Conservation (phyloP, 2,329 filamentous ascomycete species). For the Pseudogymnoascus sp. region DNA sequence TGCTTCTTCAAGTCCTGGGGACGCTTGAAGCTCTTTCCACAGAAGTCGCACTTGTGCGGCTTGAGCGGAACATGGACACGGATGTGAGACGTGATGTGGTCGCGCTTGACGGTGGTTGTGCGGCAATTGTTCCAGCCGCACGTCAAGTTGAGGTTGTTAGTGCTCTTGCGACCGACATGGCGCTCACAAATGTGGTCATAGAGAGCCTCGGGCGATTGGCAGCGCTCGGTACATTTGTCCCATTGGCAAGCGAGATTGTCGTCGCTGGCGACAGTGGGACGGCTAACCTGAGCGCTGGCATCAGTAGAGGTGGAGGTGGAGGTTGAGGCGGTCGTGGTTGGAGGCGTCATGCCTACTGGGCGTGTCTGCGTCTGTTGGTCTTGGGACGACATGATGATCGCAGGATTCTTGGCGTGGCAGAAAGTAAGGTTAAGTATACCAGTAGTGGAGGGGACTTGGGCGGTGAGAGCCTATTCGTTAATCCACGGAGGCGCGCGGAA, state of each 20-base stretch:
- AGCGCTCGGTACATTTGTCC: conserved; percentile 34
- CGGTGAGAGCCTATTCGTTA: not conserved
- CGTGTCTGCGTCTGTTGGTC: not conserved
- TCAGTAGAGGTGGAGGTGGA: conserved; percentile 13
- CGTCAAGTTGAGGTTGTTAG: conserved; percentile 94
- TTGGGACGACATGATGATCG: conserved; percentile 5
- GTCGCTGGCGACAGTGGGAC: conserved; percentile 21
- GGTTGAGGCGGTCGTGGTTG: conserved; percentile 11
- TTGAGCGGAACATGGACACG: conserved; percentile 98
- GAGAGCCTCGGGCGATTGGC: conserved; percentile 32
- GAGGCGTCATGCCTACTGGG: not conserved
- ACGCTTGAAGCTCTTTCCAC: conserved; percentile 97
- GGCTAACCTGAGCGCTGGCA: conserved; percentile 16
- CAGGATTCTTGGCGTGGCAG: not conserved
- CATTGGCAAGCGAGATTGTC: conserved; percentile 35
- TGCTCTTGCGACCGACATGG: conserved; percentile 97
- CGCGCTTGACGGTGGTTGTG: conserved; percentile 95
- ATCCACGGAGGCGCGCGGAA: not conserved
- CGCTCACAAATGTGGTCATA: conserved; percentile 92
- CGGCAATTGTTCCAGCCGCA: conserved; percentile 96
- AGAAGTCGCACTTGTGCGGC: conserved; percentile 98
- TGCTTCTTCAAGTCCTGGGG: conserved; percentile 99
- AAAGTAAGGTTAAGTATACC: not conserved
- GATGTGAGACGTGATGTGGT: conserved; percentile 98
- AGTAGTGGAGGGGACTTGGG: not conserved